phyloP scores from a whole-genome alignment of 176 grass and related monocot species.

The Elaeis guineensis region DNA sequence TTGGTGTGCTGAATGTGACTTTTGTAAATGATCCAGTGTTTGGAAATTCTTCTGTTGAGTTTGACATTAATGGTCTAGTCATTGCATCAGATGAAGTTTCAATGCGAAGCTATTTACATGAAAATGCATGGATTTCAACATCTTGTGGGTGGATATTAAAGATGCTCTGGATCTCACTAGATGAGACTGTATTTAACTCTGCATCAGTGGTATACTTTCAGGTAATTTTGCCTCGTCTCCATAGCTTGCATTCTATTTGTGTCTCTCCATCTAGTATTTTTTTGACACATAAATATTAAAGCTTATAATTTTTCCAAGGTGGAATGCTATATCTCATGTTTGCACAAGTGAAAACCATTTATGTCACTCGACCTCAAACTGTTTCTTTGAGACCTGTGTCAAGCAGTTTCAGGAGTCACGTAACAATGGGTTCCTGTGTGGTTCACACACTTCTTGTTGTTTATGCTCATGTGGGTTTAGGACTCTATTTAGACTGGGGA shows the following conservation, averaged over 20 bases:
- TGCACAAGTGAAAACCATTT: no score
- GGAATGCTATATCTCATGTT: no score
- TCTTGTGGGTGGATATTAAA: slow-evolving; percentile 39
- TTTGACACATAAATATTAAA: no score
- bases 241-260: not conserved
- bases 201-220: slow-evolving; percentile 68
- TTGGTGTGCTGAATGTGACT: slow-evolving; percentile 68
- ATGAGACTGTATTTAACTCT: slow-evolving; percentile 81
- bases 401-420: no score
- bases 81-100: slow-evolving; percentile 33
- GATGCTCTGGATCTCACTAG: slow-evolving; percentile 89
- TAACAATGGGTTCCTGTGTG: no score
- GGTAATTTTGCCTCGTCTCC: slow-evolving; percentile 32
- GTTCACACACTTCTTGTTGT: no score
- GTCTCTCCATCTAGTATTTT: no score
- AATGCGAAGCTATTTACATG: slow-evolving; percentile 16
- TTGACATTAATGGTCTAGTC: slow-evolving; percentile 91
- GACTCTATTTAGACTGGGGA: no score
- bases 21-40: slow-evolving; percentile 75
- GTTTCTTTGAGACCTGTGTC: no score
- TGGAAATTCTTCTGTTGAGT: slow-evolving; percentile 67
- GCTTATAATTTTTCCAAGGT: no score
- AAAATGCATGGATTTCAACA: slow-evolving; percentile 25
- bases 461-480: no score
- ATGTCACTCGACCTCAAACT: no score